Evolutionary conservation across 805 yeast species (phyloP).

Genomic region (Saccharomycopsis microspora): DNA sequence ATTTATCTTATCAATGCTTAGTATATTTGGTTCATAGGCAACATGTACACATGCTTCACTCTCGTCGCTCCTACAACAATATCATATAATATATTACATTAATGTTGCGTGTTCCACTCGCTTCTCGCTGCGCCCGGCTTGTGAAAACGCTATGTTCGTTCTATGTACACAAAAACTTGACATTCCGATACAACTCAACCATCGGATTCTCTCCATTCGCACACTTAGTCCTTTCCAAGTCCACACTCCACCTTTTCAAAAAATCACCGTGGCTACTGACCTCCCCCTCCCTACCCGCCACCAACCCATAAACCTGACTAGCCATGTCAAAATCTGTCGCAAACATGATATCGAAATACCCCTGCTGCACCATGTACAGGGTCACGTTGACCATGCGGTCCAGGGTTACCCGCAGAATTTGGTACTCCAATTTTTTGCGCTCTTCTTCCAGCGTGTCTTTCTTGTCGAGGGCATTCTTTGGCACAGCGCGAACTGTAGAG

Average conservation of each 20-base stretch:
- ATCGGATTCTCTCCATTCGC: conserved; percentile 77
- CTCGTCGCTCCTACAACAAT: no score
- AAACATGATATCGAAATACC: conserved; percentile 78
- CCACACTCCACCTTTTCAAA: conserved; percentile 54
- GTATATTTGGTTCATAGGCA: no score
- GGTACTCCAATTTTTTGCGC: conserved; percentile 9
- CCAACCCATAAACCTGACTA: conserved; percentile 47
- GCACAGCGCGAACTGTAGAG: not conserved
- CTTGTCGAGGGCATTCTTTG: not conserved
- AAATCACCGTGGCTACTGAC: conserved; percentile 54
- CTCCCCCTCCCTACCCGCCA: conserved; percentile 47
- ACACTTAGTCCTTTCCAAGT: conserved; percentile 52
- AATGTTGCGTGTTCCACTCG: no score
- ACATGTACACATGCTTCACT: no score
- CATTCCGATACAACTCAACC: conserved; percentile 67
- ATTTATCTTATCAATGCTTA: no score
- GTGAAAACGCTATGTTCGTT: no score
- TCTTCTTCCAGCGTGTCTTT: not conserved
- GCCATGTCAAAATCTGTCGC: conserved; percentile 66
- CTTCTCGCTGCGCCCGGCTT: no score
- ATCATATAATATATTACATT: no score
- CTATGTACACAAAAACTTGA: conserved; percentile 43
- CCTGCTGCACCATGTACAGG: conserved; percentile 76
- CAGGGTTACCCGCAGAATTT: conserved; percentile 18
- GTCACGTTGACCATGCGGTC: conserved; percentile 58